Percentiles rank a stretch among this genome's conserved stretches.
Conservation (phyloP, 495 filamentous ascomycete genomes). For the Penicillium manginii region DNA sequence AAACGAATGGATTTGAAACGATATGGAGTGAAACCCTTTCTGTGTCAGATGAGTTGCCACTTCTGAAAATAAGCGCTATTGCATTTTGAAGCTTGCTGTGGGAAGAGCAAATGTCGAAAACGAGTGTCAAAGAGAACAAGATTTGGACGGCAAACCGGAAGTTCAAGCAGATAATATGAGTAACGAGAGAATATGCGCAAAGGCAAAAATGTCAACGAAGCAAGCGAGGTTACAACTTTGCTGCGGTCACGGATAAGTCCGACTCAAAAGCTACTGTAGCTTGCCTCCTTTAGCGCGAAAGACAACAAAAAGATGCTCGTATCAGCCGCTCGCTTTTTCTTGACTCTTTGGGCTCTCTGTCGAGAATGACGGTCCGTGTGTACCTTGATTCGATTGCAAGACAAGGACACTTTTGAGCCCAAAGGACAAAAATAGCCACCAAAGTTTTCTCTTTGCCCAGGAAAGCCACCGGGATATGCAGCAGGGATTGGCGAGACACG, state of each 20-base stretch:
- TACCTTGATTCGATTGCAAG: slow-evolving; percentile 10
- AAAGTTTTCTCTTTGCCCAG: slow-evolving; percentile 15
- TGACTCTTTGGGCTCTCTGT: slow-evolving; percentile 11
- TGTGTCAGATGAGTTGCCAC: background rate
- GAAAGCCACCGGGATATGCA: slow-evolving; percentile 19
- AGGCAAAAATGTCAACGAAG: background rate
- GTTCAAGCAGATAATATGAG: slow-evolving; percentile 10
- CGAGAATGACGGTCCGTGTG: slow-evolving; percentile 8
- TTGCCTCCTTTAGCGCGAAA: slow-evolving; percentile 9
- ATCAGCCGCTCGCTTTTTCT: slow-evolving; percentile 25
- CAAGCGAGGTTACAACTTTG: slow-evolving; percentile 1
- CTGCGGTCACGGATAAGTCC: slow-evolving; percentile 8
- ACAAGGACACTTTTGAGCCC: slow-evolving; percentile 4
- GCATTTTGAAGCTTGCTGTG: slow-evolving; percentile 5
- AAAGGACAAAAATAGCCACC: slow-evolving; percentile 28
- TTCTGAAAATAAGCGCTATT: background rate
- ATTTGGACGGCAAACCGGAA: background rate
- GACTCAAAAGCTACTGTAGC: slow-evolving; percentile 5
- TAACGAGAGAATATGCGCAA: background rate
- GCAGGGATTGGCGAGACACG: slow-evolving; percentile 18
- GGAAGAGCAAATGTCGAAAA: background rate
- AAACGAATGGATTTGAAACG: background rate
- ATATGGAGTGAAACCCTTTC: background rate
- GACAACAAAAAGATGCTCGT: slow-evolving; percentile 8
- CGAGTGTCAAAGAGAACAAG: slow-evolving; percentile 9